Conservation (phyloP, 2,329 filamentous ascomycete genomes). For the Ascochyta koolunga region DNA sequence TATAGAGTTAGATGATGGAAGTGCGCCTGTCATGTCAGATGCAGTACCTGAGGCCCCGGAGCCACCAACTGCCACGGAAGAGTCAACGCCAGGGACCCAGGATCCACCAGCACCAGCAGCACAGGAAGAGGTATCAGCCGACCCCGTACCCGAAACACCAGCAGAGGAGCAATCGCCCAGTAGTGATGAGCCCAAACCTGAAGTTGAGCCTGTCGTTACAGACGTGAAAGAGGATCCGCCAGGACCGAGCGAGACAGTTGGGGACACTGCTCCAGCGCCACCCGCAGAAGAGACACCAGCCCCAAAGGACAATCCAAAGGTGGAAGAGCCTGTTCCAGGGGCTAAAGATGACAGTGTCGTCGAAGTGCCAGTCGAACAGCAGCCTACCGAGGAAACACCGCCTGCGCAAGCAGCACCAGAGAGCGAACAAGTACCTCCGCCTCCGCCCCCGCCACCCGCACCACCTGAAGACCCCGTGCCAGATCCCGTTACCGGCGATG, state of each 20-base stretch:
- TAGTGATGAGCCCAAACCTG: conserved; percentile 17
- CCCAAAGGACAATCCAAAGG: conserved; percentile 6
- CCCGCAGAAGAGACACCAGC: conserved; percentile 10
- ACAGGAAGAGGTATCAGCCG: neutral
- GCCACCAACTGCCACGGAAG: conserved; percentile 22
- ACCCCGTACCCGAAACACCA: conserved; percentile 9
- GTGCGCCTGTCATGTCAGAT: conserved; percentile 20
- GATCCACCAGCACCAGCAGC: conserved; percentile 5
- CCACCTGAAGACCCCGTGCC: conserved; percentile 7
- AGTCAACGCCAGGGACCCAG: conserved; percentile 6
- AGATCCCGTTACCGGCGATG: conserved; percentile 24
- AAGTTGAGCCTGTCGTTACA: conserved; percentile 20
- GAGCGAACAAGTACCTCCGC: conserved; percentile 18
- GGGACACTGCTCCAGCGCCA: conserved; percentile 13
- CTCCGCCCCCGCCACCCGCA: conserved; percentile 21
- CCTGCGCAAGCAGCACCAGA: conserved; percentile 1
- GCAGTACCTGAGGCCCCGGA: conserved; percentile 25
- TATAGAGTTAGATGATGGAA: conserved; percentile 26
- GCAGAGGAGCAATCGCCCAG: conserved; percentile 8
- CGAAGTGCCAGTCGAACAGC: neutral
- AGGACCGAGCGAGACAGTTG: conserved; percentile 10
- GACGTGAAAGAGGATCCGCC: conserved; percentile 37
- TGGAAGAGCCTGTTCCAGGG: conserved; percentile 7
- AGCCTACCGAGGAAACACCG: conserved; percentile 5
- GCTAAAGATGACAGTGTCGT: neutral